phyloP scores from a whole-genome alignment of 2,329 filamentous ascomycete genomes.

The Colletotrichum aenigma region DNA sequence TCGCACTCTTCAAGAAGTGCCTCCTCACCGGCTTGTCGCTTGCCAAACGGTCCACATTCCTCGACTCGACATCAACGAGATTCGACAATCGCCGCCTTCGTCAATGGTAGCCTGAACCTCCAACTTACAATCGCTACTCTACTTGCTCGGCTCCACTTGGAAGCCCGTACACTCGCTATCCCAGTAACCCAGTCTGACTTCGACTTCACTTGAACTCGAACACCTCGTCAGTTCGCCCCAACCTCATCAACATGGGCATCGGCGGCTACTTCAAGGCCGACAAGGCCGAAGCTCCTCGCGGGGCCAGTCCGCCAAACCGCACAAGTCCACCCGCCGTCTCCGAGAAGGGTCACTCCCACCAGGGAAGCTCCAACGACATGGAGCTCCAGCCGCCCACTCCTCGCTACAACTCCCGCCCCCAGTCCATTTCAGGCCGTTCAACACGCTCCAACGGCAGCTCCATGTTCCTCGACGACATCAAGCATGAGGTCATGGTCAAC shows the following conservation, averaged over 20 bases:
- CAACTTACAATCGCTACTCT: constrained; percentile 3
- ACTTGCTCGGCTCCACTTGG: constrained; percentile 7
- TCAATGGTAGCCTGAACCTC: constrained; percentile 9
- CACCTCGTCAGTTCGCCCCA: not conserved
- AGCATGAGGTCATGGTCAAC: constrained; percentile 84
- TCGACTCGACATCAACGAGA: constrained; percentile 1
- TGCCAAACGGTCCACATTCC: constrained; percentile 1
- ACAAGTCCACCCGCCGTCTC: constrained; percentile 30
- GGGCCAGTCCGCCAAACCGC: constrained; percentile 20
- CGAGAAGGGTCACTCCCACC: constrained; percentile 39
- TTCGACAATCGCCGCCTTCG: not conserved
- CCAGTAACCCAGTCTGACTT: not conserved
- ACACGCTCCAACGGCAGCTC: constrained; percentile 52
- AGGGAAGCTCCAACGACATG: constrained; percentile 41
- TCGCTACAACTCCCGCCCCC: constrained; percentile 54
- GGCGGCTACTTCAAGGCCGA: constrained; percentile 66
- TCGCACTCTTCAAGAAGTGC: constrained; percentile 4
- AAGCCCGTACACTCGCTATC: constrained; percentile 13
- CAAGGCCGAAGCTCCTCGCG: constrained; percentile 38
- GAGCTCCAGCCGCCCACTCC: constrained; percentile 54
- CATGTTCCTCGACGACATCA: constrained; percentile 71
- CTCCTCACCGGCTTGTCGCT: constrained; percentile 7
- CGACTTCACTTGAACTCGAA: not conserved
- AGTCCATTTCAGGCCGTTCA: constrained; percentile 57
- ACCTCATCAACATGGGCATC: constrained; percentile 58